Evolutionary conservation across 1,139 yeast species (phyloP), one percentile per base, ranked within the genome.

Genomic region (Zygosaccharomyces pseudobailii): DNA sequence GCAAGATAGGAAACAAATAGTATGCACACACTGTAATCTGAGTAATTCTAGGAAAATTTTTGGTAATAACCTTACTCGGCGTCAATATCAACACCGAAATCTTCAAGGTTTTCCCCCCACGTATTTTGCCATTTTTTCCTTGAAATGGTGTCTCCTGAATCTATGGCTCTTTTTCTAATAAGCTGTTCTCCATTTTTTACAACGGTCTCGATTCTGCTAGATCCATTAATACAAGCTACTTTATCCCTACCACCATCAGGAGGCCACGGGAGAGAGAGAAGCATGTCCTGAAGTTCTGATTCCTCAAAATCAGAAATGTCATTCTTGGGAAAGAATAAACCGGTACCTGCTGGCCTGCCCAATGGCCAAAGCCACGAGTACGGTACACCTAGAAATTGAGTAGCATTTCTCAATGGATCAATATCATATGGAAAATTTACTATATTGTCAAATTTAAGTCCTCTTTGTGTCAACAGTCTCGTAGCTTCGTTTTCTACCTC

Each of bases 61-160:
- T 19, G 22, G 23, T 31, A 24, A 22, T 33, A 13, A 13, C 1
- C 17, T 33, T 50, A 54, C 56, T 82, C 89, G 1, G 82, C 79
- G 3, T 82, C 88, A 4, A 80, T 54, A 62, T 90, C 97, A 2
- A 92, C 97, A 1, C 97, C 97, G 64, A 80, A 89, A 66, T 88
- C 96, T 38, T 76, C 76, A 45, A 92, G 69, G 4, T 78, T 75
- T 59, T 90, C 97, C 6, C 98, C 98, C 65, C 84, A 74, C 40
- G 76, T 83, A 61, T 87, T 89, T 50, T 69, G 69, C 96, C 96
- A 90, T 42, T 78, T 73, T 21, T 66, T 71, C 23, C 85, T 66
- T 7, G 45, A 41, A 10, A 50, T 5, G n/a, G 30, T 21, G 0
- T 61, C 43, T 38, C 71, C 55, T 3, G 71, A 69, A 49, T 69